phyloP scores from a whole-genome alignment of 2,329 filamentous ascomycete genomes.

The Tolypocladium inflatum region DNA sequence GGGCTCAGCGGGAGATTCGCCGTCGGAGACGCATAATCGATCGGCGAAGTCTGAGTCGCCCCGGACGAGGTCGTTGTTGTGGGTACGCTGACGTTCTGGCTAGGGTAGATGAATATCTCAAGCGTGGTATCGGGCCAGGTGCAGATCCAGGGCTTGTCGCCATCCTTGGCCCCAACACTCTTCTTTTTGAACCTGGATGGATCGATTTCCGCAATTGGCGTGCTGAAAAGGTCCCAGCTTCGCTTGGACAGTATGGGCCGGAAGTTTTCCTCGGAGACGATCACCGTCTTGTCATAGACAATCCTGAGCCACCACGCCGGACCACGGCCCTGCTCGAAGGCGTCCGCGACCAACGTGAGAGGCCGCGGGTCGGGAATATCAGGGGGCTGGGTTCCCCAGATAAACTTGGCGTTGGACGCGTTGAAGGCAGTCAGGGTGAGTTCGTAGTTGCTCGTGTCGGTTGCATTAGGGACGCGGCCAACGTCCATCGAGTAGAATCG shows the following conservation, averaged over 20 bases:
- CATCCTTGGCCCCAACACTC: conserved; percentile 23
- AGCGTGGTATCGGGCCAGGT: conserved; percentile 46
- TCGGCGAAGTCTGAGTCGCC: conserved; percentile 4
- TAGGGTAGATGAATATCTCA: conserved; percentile 48
- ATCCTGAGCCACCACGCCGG: conserved; percentile 46
- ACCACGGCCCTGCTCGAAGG: conserved; percentile 34
- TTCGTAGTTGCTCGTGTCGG: conserved; percentile 28
- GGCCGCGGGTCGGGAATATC: conserved; percentile 25
- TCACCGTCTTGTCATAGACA: conserved; percentile 46
- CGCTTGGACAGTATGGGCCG: conserved; percentile 17
- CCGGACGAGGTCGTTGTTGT: conserved; percentile 3
- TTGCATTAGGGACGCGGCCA: conserved; percentile 12
- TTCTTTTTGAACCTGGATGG: conserved; percentile 16
- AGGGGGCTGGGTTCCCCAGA: conserved; percentile 47
- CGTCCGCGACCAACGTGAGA: conserved; percentile 42
- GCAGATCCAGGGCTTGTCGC: conserved; percentile 50
- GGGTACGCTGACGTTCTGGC: conserved; percentile 35
- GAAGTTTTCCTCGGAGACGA: conserved; percentile 35
- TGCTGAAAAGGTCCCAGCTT: conserved; percentile 8
- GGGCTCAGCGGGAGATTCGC: conserved; percentile 5
- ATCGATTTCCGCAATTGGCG: conserved; percentile 8
- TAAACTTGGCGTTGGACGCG: conserved; percentile 29
- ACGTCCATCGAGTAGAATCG: conserved; percentile 35
- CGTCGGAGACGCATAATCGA: conserved; percentile 5
- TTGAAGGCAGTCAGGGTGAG: conserved; percentile 27